Evolutionary conservation across 129 eudicot species (phyloP), one percentile per base, ranked within the genome.

Genomic region (Smallanthus sonchifolius): DNA sequence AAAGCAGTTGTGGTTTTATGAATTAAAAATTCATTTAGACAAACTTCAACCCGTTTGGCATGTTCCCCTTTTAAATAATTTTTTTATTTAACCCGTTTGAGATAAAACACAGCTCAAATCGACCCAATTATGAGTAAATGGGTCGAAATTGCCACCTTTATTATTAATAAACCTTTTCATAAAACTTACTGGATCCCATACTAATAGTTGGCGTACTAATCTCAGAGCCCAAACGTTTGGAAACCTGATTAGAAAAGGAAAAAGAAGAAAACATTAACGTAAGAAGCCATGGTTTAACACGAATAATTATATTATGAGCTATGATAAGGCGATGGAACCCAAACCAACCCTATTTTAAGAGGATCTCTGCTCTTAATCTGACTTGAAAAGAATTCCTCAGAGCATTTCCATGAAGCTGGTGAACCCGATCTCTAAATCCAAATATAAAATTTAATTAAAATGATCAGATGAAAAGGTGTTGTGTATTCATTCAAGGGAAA

Each of bases 321-420:
- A 43, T 54, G 14, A 32, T 19, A 24, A 9, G 47, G 64, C 57
- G 37, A 39, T 49, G 11, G 42, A 35, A 39, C 36, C 24, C 32
- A 16, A 65, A 79, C 96, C 59, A 40, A 95, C 99, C 99, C 99
- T 30, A 95, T 75, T 70, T 84, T 82, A 67, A 95, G 96, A 82
- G 97, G 97, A 86, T 95, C 99, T 83, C 91, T 86, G 75, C 85
- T 89, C 78, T 83, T 87, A 68, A 95, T 91, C 75, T 83, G 96
- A 62, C 87, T 81, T 19, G 90, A 82, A 65, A 95, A 91, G 79
- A 85, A 91, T 62, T 95, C 97, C 79, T 95, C 99, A 2, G 99
- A 95, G 86, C 99, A 95, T 86, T 87, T 95, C 99, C 99, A 95
- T 19, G 99, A 88, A 75, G 92, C 99, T 78, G 99, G 99, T 48